Evolutionary conservation across 345 rosid genomes (phyloP).

Genomic region (Mercurialis annua): DNA sequence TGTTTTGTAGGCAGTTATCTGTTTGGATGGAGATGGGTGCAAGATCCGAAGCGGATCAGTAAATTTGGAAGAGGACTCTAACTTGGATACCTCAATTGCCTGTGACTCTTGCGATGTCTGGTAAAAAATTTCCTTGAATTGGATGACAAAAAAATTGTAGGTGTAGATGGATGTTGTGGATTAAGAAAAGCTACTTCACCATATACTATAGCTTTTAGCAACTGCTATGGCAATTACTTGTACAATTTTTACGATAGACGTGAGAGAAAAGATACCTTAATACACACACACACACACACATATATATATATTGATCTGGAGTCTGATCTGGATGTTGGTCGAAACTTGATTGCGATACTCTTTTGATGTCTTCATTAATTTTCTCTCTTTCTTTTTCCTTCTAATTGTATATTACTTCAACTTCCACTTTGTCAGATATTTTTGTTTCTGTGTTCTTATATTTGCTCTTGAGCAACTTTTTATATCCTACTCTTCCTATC

Average conservation of each 20-base stretch:
- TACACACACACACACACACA: no score
- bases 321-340: not conserved
- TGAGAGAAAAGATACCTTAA: no score
- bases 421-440: not conserved
- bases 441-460: not conserved
- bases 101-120: slow-evolving; percentile 96
- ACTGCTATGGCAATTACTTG: no score
- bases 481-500: not conserved
- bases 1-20: slow-evolving; percentile 90
- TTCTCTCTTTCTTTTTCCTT: not conserved
- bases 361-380: not conserved
- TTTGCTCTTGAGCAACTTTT: not conserved
- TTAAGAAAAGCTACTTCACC: not conserved
- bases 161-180: not conserved
- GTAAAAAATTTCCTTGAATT: slow-evolving; percentile 35
- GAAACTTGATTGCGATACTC: not conserved
- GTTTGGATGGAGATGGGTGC: slow-evolving; percentile 97
- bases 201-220: not conserved
- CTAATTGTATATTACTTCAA: not conserved
- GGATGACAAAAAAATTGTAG: not conserved
- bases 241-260: no score
- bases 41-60: slow-evolving; percentile 59
- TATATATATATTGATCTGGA: no score
- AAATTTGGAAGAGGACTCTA: slow-evolving; percentile 51
- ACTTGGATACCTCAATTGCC: slow-evolving; percentile 94